These are phyloP conservation scores for Eucalyptus camaldulensis DNA, from an alignment of 345 rosid species.

Conservation along the genomic window DNA sequence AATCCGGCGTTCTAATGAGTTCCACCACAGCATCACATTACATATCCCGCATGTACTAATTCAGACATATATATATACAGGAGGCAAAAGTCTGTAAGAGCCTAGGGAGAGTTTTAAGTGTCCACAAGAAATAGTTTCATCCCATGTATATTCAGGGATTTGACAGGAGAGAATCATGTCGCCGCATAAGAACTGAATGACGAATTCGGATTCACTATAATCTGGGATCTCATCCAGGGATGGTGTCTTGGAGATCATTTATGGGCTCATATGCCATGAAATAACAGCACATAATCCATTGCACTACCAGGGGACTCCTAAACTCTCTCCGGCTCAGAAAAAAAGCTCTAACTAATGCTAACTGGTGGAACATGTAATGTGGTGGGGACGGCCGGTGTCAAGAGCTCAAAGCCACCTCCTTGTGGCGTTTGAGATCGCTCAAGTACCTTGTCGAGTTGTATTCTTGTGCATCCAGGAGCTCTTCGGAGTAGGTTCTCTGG, in stretches of 20 bases:
- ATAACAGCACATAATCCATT: not conserved
- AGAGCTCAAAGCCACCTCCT: constrained; percentile 53
- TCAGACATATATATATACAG: not conserved
- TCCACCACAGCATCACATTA: not conserved
- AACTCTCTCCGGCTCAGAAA: not conserved
- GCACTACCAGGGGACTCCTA: not conserved
- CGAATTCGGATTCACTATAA: not conserved
- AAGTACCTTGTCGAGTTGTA: constrained; percentile 68
- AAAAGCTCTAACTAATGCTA: not conserved
- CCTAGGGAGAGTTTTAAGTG: not conserved
- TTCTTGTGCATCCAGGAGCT: constrained; percentile 47
- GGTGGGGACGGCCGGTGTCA: not conserved
- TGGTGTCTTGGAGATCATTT: not conserved
- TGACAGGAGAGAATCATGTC: not conserved
- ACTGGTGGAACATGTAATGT: not conserved
- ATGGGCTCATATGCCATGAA: not conserved
- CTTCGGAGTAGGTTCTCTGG: constrained; percentile 68
- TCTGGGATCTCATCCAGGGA: not conserved
- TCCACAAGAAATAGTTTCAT: not conserved
- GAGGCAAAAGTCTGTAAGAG: not conserved
- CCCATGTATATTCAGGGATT: not conserved
- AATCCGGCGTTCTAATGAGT: not conserved
- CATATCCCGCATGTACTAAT: not conserved
- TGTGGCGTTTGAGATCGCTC: constrained; percentile 35
- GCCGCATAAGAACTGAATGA: not conserved